Percentiles rank a stretch among this genome's conserved stretches.
These are phyloP conservation scores for Evansstolkia leycettana DNA, from an alignment of 495 filamentous ascomycete species.

Conservation along the genomic window DNA sequence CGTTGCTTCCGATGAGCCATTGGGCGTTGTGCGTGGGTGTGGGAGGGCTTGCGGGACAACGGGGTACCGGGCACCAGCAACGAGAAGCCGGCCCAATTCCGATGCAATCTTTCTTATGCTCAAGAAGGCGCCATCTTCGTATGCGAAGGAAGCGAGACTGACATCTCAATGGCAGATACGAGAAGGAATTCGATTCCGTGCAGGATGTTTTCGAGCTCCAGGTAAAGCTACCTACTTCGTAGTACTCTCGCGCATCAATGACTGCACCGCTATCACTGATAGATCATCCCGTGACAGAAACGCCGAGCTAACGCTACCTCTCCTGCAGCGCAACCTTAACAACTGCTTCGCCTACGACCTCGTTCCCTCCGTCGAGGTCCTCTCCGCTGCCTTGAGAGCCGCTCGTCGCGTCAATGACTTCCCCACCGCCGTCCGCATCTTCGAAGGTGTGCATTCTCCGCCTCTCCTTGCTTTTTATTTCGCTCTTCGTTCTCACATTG, in stretches of 20 bases:
- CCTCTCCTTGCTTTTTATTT: neutral
- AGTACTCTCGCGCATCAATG: too few species aligned
- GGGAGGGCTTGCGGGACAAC: too few species aligned
- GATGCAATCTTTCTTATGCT: too few species aligned
- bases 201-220: slow-evolving; percentile 99
- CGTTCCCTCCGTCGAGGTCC: slow-evolving; percentile 85
- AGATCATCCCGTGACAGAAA: too few species aligned
- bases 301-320: too few species aligned
- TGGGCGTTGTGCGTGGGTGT: neutral
- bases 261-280: too few species aligned
- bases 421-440: slow-evolving; percentile 93
- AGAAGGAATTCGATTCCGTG: slow-evolving; percentile 96
- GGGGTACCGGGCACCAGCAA: too few species aligned
- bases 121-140: too few species aligned
- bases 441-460: slow-evolving; percentile 61
- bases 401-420: slow-evolving; percentile 96
- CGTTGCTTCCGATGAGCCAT: slow-evolving; percentile 16
- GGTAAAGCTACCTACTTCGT: slow-evolving; percentile 46
- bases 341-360: slow-evolving; percentile 99
- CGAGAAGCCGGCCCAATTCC: too few species aligned
- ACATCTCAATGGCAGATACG: slow-evolving; percentile 56
- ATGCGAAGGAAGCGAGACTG: too few species aligned
- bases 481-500: neutral
- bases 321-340: slow-evolving; percentile 99
- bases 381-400: slow-evolving; percentile 80